Evolutionary conservation across 352 stramenopile species (phyloP).

Genomic region (Bremia lactucae): DNA sequence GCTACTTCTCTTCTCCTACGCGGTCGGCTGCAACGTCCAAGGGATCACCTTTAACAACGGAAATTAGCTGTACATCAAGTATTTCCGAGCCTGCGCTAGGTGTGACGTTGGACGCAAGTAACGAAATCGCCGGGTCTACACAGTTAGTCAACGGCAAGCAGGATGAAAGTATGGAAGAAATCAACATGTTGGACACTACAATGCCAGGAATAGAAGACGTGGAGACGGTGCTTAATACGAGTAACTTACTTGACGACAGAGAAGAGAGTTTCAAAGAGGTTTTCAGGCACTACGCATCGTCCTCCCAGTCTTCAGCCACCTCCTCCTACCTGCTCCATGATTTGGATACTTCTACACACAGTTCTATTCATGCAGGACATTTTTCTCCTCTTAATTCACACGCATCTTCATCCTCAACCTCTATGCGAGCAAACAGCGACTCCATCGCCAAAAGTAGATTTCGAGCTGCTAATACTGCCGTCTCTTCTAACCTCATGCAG

Average conservation of each 20-base stretch:
- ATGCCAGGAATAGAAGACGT: conserved; percentile 18
- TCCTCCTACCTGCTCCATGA: conserved; percentile 38
- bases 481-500: conserved; percentile 47
- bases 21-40: conserved; percentile 11
- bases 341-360: conserved; percentile 27
- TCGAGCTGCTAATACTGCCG: conserved; percentile 4
- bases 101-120: conserved; percentile 1
- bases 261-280: conserved; percentile 48
- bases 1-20: conserved; percentile 52
- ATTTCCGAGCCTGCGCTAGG: background rate
- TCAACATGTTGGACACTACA: conserved; percentile 33
- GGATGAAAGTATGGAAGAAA: conserved; percentile 38
- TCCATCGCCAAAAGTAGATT: conserved; percentile 5
- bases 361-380: conserved; percentile 11
- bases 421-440: conserved; percentile 1
- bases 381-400: conserved; percentile 22
- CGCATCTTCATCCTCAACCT: conserved; percentile 13
- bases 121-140: conserved; percentile 8
- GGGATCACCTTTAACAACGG: conserved; percentile 1
- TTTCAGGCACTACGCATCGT: conserved; percentile 44
- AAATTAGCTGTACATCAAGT: conserved; percentile 4
- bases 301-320: conserved; percentile 33
- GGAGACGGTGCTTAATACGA: conserved; percentile 19
- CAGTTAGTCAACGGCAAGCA: conserved; percentile 13
- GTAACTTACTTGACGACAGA: conserved; percentile 27